These are phyloP conservation scores for Spathaspora sp. DNA, from an alignment of 1,139 yeast genomes.

Conservation along the genomic window DNA sequence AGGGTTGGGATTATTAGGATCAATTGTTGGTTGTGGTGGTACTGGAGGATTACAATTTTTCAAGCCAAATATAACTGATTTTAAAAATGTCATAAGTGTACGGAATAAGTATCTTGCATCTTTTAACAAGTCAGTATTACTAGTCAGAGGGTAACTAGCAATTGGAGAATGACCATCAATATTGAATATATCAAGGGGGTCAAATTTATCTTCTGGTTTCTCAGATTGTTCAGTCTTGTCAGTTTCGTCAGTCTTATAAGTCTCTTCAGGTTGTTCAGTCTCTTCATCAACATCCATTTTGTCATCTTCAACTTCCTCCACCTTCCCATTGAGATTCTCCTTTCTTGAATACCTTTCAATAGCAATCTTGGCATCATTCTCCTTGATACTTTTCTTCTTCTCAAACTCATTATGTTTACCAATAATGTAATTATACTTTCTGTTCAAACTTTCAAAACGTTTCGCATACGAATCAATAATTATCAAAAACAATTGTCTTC, in stretches of 20 bases:
- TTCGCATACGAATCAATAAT: constrained; percentile 88
- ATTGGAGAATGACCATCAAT: constrained; percentile 44
- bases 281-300: constrained; percentile 30
- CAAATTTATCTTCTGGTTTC: constrained; percentile 25
- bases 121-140: constrained; percentile 66
- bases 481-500: constrained; percentile 77
- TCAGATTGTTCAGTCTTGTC: constrained; percentile 8
- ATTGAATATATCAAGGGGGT: constrained; percentile 35
- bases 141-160: constrained; percentile 26
- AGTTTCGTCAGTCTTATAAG: constrained; percentile 18
- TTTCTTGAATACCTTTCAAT: constrained; percentile 39
- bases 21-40: constrained; percentile 52
- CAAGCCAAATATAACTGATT: constrained; percentile 86
- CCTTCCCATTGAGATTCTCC: constrained; percentile 12
- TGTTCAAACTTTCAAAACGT: constrained; percentile 72
- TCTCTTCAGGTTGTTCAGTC: constrained; percentile 20
- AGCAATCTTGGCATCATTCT: constrained; percentile 43
- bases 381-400: constrained; percentile 39
- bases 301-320: constrained; percentile 22
- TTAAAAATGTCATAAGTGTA: constrained; percentile 84
- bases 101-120: constrained; percentile 88
- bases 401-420: constrained; percentile 59
- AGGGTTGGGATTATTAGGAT: constrained; percentile 56
- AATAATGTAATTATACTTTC: constrained; percentile 68
- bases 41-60: constrained; percentile 91